Base-by-base conservation (phyloP, 257 asterid species). In the Verbascum thapsus region DNA sequence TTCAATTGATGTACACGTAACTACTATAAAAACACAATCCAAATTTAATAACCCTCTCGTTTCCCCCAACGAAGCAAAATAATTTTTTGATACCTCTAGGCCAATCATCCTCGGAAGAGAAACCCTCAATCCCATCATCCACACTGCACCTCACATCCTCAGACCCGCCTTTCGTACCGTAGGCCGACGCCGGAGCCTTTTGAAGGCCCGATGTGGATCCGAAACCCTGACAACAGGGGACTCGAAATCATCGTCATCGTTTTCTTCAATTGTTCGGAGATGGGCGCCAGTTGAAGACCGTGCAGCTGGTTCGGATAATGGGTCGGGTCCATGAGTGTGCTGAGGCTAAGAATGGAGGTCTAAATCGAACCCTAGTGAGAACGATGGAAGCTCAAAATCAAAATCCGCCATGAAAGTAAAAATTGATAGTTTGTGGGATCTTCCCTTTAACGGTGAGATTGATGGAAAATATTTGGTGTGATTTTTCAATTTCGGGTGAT, bases 51-150 rank as follows among this genome's bases (percentile, higher is more conserved):
- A 8, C 20, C n/a, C n/a, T n/a, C n/a, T n/a, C n/a, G n/a, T n/a
- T n/a, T n/a, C n/a, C n/a, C n/a, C n/a, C n/a, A n/a, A n/a, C n/a
- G n/a, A n/a, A n/a, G n/a, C n/a, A n/a, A n/a, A n/a, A n/a, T n/a
- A n/a, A n/a, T n/a, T n/a, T n/a, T n/a, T n/a, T n/a, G n/a, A n/a
- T n/a, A 87, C 96, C 95, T 70, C 50, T 50, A 5, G 64, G 65
- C 65, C 19, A 72, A 47, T 83, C 97, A 20, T 89, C 97, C 49
- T 88, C 87, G 13, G 94, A 85, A 67, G 95, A 90, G 56, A 87
- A 89, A 13, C 71, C 87, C 72, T 92, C 99, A 66, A 92, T 92
- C 26, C 86, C 98, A 59, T 91, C 98, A 53, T 83, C 90, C 48
- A 61, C 79, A 63, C 69, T 58, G 69, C 72, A 53, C 68, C 66